Base-by-base conservation (phyloP, 257 asterid genomes). In the Lycium barbarum region DNA sequence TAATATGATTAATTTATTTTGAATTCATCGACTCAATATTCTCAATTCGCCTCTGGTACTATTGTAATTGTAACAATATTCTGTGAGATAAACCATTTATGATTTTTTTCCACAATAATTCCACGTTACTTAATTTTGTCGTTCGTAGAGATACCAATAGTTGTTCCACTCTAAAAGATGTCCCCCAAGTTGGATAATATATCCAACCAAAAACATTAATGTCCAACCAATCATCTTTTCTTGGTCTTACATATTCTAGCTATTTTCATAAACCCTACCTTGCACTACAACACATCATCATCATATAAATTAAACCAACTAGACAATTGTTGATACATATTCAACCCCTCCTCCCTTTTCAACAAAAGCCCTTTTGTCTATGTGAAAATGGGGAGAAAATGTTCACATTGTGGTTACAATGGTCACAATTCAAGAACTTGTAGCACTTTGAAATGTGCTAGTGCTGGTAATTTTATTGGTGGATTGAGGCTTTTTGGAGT, bases 361-460 rank as follows among this genome's bases (percentile, higher is more conserved):
- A 74, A 74, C 81, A 49, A 74, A 62, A 59, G 47, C 6, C 33
- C 0, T 74, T 22, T 45, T 45, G 17, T 36, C 58, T 45, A 22
- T 68, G 18, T 13, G 43, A 83, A 74, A 40, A 76, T 84, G 84
- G 86, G 84, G 9, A 63, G 86, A 35, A 84, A 63, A 18, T 84
- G 86, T 76, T 84, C 86, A 78, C 40, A 68, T 65, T 84, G 86
- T 84, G 86, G 86, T 36, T 61, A 79, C 5, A 65, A 53, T 26
- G 86, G 86, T 35, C 84, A 84, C 54, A 84, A 84, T 78, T 78
- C 84, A 49, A 84, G 86, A 67, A 84, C 86, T n/a, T 84, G 86
- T 71, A 63, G 17, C 66, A 84, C 84, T 43, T 40, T 62, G 53
- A 81, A 81, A 63, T 18, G 61, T 81, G 43, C 22, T 17, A 45